phyloP scores from a whole-genome alignment of 805 yeast species.

The Kodamaea neixiangensis region DNA sequence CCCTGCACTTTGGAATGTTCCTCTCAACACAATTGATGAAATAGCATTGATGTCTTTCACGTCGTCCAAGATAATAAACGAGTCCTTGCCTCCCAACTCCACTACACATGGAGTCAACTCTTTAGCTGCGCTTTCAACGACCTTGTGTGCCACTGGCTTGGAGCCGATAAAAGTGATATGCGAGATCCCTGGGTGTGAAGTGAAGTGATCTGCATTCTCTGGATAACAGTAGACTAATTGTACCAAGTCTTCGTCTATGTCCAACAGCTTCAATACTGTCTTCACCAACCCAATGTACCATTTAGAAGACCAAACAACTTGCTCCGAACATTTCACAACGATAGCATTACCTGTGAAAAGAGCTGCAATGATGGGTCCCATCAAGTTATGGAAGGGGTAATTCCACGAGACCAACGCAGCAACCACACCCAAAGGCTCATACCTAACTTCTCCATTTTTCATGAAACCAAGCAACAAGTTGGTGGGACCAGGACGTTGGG shows the following conservation, averaged over 20 bases:
- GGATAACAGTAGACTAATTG: constrained; percentile 91
- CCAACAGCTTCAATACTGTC: constrained; percentile 70
- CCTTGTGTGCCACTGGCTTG: constrained; percentile 89
- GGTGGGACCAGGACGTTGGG: constrained; percentile 84
- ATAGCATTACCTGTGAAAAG: constrained; percentile 90
- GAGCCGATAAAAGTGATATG: constrained; percentile 97
- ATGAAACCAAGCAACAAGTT: constrained; percentile 77
- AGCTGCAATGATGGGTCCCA: constrained; percentile 91
- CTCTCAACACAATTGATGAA: constrained; percentile 81
- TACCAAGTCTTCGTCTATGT: constrained; percentile 76
- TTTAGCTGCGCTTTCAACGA: constrained; percentile 78
- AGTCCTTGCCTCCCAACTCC: constrained; percentile 96
- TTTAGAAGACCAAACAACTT: constrained; percentile 91
- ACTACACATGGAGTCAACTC: constrained; percentile 93
- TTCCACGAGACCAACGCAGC: constrained; percentile 96
- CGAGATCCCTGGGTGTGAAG: constrained; percentile 76
- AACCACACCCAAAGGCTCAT: constrained; percentile 89
- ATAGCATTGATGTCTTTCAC: constrained; percentile 57
- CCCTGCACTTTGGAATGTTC: constrained; percentile 95
- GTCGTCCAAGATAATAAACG: constrained; percentile 84
- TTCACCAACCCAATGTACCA: constrained; percentile 74
- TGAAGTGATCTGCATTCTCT: constrained; percentile 80
- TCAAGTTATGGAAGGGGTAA: constrained; percentile 90
- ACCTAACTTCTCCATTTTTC: constrained; percentile 90
- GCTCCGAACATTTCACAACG: constrained; percentile 92